phyloP scores from a whole-genome alignment of 768 basidiomycete genomes.

The Phlebiopsis flavidoalba region DNA sequence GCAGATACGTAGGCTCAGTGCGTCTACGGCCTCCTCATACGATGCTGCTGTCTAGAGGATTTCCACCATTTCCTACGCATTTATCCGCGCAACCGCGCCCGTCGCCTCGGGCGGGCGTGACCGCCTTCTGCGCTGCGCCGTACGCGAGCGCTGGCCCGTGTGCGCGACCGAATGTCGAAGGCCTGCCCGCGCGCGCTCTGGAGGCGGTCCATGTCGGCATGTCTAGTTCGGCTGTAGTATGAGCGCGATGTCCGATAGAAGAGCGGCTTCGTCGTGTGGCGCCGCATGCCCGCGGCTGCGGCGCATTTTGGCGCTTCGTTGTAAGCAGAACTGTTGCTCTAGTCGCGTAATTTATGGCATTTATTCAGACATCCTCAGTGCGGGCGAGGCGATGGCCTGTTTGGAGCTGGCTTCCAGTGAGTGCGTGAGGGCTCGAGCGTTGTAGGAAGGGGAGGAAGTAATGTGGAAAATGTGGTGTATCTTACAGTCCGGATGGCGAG shows the following conservation, averaged over 20 bases:
- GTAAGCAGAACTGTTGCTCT: conserved; percentile 74
- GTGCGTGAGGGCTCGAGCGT: too few species aligned
- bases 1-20: conserved; percentile 46
- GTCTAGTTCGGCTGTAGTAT: conserved; percentile 87
- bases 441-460: too few species aligned
- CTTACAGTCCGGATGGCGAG: too few species aligned
- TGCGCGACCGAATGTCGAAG: too few species aligned
- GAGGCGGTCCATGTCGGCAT: conserved; percentile 82
- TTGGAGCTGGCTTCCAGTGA: too few species aligned
- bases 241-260: conserved; percentile 94
- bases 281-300: conserved; percentile 28
- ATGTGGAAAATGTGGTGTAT: too few species aligned
- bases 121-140: conserved; percentile 13
- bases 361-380: too few species aligned
- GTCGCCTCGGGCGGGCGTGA: conserved; percentile 33
- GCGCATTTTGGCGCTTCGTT: conserved; percentile 79
- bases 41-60: too few species aligned
- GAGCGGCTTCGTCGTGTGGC: conserved; percentile 70
- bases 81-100: conserved; percentile 47
- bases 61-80: conserved; percentile 49
- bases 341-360: conserved; percentile 69
- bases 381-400: too few species aligned
- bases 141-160: conserved; percentile 17
- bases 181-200: conserved; percentile 65
- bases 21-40: conserved; percentile 41